These are phyloP conservation scores for Priceomyces carsonii DNA, from an alignment of 805 yeast species.

Conservation along the genomic window DNA sequence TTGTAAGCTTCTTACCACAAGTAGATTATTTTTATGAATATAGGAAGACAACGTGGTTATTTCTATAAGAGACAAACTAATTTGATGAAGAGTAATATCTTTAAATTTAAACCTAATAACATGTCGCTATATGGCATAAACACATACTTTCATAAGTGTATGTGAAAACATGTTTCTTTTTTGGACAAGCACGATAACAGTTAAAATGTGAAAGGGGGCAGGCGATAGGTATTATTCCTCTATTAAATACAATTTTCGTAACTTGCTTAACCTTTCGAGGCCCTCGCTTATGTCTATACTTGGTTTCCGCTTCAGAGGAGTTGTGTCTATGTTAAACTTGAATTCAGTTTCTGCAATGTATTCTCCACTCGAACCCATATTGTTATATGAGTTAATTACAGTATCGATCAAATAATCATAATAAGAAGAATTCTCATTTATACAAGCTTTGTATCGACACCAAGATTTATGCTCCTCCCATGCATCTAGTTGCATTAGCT, in stretches of 20 bases:
- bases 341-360: constrained; percentile 14
- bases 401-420: constrained; percentile 24
- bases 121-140: too few relatives aligned
- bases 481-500: constrained; percentile 18
- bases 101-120: too few relatives aligned
- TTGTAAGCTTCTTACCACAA: too few relatives aligned
- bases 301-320: constrained; percentile 15
- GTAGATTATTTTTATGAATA: too few relatives aligned
- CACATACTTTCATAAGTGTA: too few relatives aligned
- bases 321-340: constrained; percentile 12
- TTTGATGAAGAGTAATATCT: too few relatives aligned
- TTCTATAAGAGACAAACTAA: too few relatives aligned
- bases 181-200: too few relatives aligned
- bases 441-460: constrained; percentile 27
- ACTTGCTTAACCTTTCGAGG: constrained; percentile 31
- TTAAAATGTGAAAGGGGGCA: too few relatives aligned
- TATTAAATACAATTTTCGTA: constrained; percentile 34
- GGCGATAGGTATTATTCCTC: constrained; percentile 7
- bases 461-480: constrained; percentile 34
- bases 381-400: constrained; percentile 19
- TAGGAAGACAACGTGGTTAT: too few relatives aligned
- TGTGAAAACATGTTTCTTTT: too few relatives aligned
- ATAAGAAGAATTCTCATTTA: constrained; percentile 12
- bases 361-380: constrained; percentile 28
- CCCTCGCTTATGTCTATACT: constrained; percentile 34